Evolutionary conservation across 2,329 filamentous ascomycete genomes (phyloP).

Genomic region (Colletotrichum kahawae): DNA sequence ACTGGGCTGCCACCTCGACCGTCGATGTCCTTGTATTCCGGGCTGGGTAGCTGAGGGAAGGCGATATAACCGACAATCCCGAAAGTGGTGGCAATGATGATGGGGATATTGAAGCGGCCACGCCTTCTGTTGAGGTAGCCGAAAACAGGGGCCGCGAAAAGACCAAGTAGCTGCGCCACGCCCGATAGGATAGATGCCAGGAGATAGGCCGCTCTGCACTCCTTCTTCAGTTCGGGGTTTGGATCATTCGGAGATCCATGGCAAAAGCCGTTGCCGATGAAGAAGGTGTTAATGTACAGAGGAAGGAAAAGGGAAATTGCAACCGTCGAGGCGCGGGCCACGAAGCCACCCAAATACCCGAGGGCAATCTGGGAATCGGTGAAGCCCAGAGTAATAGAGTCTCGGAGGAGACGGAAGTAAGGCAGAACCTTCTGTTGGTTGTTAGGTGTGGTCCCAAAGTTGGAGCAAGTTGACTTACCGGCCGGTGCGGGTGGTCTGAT

Average conservation of each 20-base stretch:
- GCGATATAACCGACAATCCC: conserved; percentile 80
- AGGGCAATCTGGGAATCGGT: conserved; percentile 80
- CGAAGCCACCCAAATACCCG: conserved; percentile 92
- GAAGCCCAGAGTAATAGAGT: conserved; percentile 73
- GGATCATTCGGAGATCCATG: conserved; percentile 67
- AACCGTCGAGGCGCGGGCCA: conserved; percentile 91
- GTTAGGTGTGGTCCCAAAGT: neutral
- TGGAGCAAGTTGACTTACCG: conserved; percentile 28
- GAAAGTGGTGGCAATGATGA: conserved; percentile 72
- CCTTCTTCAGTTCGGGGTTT: conserved; percentile 78
- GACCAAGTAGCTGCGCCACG: conserved; percentile 83
- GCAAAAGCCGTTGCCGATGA: conserved; percentile 82
- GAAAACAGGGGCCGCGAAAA: conserved; percentile 85
- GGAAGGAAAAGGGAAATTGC: conserved; percentile 96
- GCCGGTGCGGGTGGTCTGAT: conserved; percentile 25
- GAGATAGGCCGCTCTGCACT: conserved; percentile 86
- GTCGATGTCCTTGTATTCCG: conserved; percentile 70
- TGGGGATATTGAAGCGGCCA: conserved; percentile 71
- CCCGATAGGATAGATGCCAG: conserved; percentile 88
- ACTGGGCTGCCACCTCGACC: conserved; percentile 70
- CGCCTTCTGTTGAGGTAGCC: conserved; percentile 81
- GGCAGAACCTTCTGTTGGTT: conserved; percentile 47
- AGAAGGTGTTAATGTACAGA: conserved; percentile 90
- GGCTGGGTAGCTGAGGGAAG: conserved; percentile 79
- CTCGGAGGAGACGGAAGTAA: conserved; percentile 64